Conservation (phyloP, 2,329 filamentous ascomycete species). For the Botrytis elliptica region DNA sequence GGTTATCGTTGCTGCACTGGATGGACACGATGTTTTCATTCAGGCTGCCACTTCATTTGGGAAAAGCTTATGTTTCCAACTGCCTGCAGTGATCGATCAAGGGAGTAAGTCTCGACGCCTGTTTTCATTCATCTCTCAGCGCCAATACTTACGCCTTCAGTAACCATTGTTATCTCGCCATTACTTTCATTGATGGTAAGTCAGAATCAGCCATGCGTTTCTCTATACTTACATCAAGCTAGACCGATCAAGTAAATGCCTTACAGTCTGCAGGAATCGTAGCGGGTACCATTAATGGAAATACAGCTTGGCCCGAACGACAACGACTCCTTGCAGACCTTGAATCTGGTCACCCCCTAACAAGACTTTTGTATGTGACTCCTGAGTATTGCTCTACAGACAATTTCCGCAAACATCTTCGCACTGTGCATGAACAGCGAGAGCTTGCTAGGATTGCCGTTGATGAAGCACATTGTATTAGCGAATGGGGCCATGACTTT, state of each 20-base stretch:
- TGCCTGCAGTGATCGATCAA: conserved; percentile 82
- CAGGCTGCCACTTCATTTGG: conserved; percentile 90
- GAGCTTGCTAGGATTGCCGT: conserved; percentile 87
- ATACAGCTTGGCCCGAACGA: conserved; percentile 64
- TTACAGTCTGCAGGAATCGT: conserved; percentile 71
- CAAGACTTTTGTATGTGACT: conserved; percentile 85
- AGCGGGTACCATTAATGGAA: conserved; percentile 85
- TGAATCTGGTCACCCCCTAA: conserved; percentile 81
- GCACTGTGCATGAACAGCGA: conserved; percentile 71
- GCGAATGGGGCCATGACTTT: conserved; percentile 98
- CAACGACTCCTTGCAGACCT: conserved; percentile 75
- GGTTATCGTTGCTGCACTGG: conserved; percentile 77
- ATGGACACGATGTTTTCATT: conserved; percentile 86
- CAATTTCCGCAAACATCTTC: conserved; percentile 72
- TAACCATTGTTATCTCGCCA: conserved; percentile 88
- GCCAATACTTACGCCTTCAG: conserved; percentile 44
- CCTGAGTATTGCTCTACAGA: conserved; percentile 82
- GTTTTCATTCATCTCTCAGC: neutral
- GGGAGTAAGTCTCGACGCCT: conserved; percentile 61
- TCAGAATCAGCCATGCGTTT: neutral
- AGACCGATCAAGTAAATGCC: conserved; percentile 90
- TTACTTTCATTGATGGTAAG: conserved; percentile 82
- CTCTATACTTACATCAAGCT: conserved; percentile 20
- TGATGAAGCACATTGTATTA: conserved; percentile 96
- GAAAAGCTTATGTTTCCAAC: conserved; percentile 89